A percentile compares a stretch with the other conserved stretches of the same genome.
Conservation (phyloP, 352 stramenopile genomes). For the Phytophthora rubi region DNA sequence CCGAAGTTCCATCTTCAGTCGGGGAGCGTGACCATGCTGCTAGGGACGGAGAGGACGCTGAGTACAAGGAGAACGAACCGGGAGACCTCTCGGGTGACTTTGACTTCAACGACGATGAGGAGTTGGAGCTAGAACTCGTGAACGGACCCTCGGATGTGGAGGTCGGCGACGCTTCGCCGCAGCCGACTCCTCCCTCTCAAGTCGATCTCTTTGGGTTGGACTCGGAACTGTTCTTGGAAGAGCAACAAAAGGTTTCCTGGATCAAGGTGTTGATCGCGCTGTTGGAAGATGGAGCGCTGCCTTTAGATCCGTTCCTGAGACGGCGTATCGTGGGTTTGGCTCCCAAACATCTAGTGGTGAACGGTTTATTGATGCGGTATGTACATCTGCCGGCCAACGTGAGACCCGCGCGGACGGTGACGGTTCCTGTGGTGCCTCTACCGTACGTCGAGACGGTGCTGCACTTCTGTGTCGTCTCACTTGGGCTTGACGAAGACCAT, state of each 20-base stretch:
- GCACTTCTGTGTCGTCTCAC: slow-evolving; percentile 15
- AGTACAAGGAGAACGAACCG: not conserved
- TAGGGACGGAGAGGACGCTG: not conserved
- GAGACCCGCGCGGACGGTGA: not conserved
- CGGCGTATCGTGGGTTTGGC: not conserved
- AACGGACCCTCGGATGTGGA: not conserved
- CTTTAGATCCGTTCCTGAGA: slow-evolving; percentile 7
- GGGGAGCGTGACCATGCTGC: not conserved
- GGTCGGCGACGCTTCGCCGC: not conserved
- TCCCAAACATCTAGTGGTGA: not conserved
- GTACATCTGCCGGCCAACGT: slow-evolving; percentile 1
- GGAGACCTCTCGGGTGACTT: not conserved
- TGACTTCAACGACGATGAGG: not conserved
- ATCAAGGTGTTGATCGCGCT: slow-evolving; percentile 3
- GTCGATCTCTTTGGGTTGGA: slow-evolving; percentile 1
- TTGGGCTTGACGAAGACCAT: slow-evolving; percentile 3
- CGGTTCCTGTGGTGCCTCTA: slow-evolving; percentile 2
- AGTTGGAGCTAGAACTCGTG: not conserved
- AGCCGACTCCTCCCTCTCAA: not conserved
- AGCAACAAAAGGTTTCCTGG: slow-evolving; percentile 1
- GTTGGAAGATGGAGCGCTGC: not conserved
- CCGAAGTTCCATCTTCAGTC: not conserved
- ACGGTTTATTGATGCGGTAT: slow-evolving; percentile 1
- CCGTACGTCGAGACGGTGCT: slow-evolving; percentile 15
- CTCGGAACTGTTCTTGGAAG: not conserved